Evolutionary conservation across 2,329 filamentous ascomycete species (phyloP), one percentile per base, ranked within the genome.

Genomic region (Beauveria pseudobassiana): DNA sequence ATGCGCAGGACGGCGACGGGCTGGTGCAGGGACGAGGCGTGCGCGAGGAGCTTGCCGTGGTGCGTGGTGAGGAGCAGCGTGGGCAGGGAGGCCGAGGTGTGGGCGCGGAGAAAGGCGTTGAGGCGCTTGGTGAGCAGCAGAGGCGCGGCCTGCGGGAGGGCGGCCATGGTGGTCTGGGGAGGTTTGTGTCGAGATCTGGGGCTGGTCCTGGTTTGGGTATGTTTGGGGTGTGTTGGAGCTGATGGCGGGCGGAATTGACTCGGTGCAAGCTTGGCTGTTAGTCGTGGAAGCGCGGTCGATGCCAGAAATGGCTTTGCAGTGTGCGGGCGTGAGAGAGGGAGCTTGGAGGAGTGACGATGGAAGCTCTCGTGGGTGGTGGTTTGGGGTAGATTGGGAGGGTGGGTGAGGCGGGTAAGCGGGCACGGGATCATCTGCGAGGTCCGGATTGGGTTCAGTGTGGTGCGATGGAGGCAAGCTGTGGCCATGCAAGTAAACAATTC

Each of bases 121-220:
- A 88, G 80, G 64, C 83, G 83, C 71, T 87, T 87, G 42, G 82
- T 86, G 64, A 91, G 79, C 74, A 91, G 78, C 62, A 86, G 78
- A 28, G 83, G 82, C 43, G 82, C 82, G 43, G 80, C 79, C 26
- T 78, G 76, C 55, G 70, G 69, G 22, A 71, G 67, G 63, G 71
- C 67, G 51, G 75, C 72, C 75, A 76, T 77, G 12, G 55, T 24
- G 18, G 38, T 43, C 16, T 3, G 10, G 3, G 16, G 2, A 8
- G 2, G n/a, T 20, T 28, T 24, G 10, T 43, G 20, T 55, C 12
- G 9, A 14, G 9, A 12, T 18, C 10, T 49, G 51, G n/a, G 26
- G 50, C 16, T 1, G 28, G 52, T 18, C 14, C 38, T n/a, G 18
- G 40, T 24, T 34, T 24, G 50, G 5, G 9, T 24, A 22, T 5